These are phyloP conservation scores for Russula ochroleuca DNA, from an alignment of 768 basidiomycete genomes.

Conservation along the genomic window DNA sequence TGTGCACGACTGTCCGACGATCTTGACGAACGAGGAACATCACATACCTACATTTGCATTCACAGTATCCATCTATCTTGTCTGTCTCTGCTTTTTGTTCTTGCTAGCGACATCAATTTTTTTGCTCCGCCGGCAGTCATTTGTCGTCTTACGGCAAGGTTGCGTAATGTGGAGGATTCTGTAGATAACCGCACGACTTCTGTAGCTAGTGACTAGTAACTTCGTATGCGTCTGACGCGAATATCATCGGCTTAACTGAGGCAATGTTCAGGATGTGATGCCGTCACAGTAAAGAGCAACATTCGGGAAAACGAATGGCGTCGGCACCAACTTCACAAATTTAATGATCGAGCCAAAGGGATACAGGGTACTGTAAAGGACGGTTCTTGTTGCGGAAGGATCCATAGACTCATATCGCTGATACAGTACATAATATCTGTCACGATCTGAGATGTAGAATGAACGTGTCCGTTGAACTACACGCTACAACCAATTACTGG, in stretches of 20 bases:
- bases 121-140: constrained; percentile 3
- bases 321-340: too few species aligned
- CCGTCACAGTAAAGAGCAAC: neutral
- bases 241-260: constrained; percentile 7
- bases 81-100: constrained; percentile 4
- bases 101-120: constrained; percentile 15
- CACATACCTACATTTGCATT: constrained; percentile 24
- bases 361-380: too few species aligned
- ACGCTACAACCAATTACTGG: too few species aligned
- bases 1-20: constrained; percentile 24
- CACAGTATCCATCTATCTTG: constrained; percentile 19
- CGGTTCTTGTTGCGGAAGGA: too few species aligned
- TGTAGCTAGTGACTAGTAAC: constrained; percentile 19
- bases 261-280: neutral
- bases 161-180: constrained; percentile 13
- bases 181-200: constrained; percentile 21
- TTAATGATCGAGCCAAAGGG: too few species aligned
- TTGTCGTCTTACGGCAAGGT: neutral
- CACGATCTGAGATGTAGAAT: too few species aligned
- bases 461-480: too few species aligned
- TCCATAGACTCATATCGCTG: too few species aligned
- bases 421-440: too few species aligned
- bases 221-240: constrained; percentile 15
- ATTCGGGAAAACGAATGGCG: too few species aligned
- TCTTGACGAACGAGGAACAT: constrained; percentile 25